phyloP scores from a whole-genome alignment of 306 rosid genomes.

The Fragaria vesca region DNA sequence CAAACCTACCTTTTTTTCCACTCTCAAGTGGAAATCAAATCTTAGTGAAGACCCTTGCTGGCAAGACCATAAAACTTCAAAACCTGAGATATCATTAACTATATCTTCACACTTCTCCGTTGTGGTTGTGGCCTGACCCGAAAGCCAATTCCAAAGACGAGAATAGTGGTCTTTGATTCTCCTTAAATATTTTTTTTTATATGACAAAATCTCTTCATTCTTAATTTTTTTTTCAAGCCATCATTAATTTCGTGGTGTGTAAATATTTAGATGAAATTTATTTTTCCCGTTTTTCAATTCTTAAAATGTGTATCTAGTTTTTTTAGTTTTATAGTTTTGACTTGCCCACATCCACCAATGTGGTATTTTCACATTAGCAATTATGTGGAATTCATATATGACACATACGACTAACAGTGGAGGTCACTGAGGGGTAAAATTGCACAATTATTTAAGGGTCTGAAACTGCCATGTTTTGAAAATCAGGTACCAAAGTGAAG shows the following conservation, averaged over 20 bases:
- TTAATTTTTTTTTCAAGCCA: not conserved
- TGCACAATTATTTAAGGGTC: not conserved
- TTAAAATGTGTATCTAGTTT: not conserved
- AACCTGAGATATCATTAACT: not conserved
- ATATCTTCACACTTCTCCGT: not conserved
- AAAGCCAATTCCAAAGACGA: too few species aligned
- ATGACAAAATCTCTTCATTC: not conserved
- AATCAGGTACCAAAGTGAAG: not conserved
- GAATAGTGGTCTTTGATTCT: not conserved
- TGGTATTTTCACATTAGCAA: not conserved
- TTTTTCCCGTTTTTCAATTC: not conserved
- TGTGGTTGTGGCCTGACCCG: too few species aligned
- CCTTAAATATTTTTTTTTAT: not conserved
- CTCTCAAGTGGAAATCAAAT: not conserved
- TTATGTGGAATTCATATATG: not conserved
- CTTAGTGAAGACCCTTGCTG: not conserved
- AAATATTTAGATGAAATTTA: not conserved
- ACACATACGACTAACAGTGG: not conserved
- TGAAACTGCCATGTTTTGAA: not conserved
- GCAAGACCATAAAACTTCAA: not conserved
- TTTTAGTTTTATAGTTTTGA: not conserved
- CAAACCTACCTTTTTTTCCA: not conserved
- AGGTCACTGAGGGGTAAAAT: not conserved
- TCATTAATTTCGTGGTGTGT: not conserved
- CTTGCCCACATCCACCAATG: not conserved